Evolutionary conservation across 179 eudicot species (phyloP), one percentile per base, ranked within the genome.

Genomic region (Dionaea muscipula): DNA sequence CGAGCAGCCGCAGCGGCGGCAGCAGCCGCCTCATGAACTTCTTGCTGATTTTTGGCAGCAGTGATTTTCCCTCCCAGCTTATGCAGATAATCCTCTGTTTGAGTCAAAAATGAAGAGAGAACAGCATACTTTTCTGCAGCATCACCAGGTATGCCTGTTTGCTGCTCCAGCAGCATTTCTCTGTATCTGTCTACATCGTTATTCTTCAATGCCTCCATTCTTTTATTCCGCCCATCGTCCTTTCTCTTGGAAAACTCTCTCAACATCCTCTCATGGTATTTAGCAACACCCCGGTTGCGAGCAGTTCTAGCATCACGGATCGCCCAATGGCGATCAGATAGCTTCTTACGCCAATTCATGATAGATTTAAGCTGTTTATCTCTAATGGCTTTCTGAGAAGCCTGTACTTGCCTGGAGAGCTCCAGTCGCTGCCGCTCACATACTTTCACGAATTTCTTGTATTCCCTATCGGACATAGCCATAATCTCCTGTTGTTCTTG

Each of bases 141-240:
- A 74, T 87, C 98, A 67, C 96, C 96, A 1, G 93, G 74, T 1
- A 88, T 73, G 75, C 72, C 87, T 48, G 82, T 84, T 69, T 91
- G 98, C 77, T 88, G 96, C 80, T 91, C 98, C 61, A 91, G 71
- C 60, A 91, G 80, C 94, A 91, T 91, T 74, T 91, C 94, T 63
- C 94, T 67, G 55, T 91, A 91, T 68, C 94, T 84, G 60, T 84
- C 96, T 26, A 91, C 91, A 73, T 91, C 98, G 63, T 91, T 91
- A 68, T 91, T 91, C 73, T 91, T 91, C 77, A 91, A 74, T 21
- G 98, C 98, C 70, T 91, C 98, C 98, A 91, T 82, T 67, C 96
- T 82, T 74, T 76, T 81, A 63, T 78, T 82, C 27, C 94, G 78
- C 59, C 78, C 88, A 53, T 91, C 95, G 26, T 91, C 95, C 72